phyloP scores from a whole-genome alignment of 2,329 filamentous ascomycete species.

The Neurospora sp. region DNA sequence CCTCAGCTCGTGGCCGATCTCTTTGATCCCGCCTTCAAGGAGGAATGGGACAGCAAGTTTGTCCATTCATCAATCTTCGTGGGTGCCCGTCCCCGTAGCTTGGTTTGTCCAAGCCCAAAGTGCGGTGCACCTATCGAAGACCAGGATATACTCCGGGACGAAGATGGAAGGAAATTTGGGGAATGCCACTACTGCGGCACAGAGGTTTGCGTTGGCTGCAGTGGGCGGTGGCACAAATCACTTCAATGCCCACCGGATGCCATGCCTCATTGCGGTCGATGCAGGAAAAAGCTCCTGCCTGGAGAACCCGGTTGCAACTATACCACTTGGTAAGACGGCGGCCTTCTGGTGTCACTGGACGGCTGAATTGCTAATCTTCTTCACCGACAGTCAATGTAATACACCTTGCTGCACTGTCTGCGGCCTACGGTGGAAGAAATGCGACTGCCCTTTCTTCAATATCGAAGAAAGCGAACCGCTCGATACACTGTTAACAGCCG shows the following conservation, averaged over 20 bases:
- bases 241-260: slow-evolving; percentile 61
- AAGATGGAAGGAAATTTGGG: slow-evolving; percentile 52
- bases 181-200: slow-evolving; percentile 62
- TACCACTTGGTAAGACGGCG: slow-evolving; percentile 63
- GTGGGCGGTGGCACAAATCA: slow-evolving; percentile 60
- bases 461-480: slow-evolving; percentile 46
- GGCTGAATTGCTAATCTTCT: not conserved
- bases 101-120: slow-evolving; percentile 13
- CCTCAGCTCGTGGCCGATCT: slow-evolving; percentile 66
- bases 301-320: slow-evolving; percentile 71
- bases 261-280: slow-evolving; percentile 68
- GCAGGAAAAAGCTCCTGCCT: slow-evolving; percentile 51
- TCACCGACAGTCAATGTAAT: slow-evolving; percentile 50
- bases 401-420: slow-evolving; percentile 86
- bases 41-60: slow-evolving; percentile 70
- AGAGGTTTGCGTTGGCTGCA: slow-evolving; percentile 66
- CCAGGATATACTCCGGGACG: slow-evolving; percentile 50
- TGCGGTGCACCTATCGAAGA: slow-evolving; percentile 78
- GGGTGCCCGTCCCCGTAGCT: slow-evolving; percentile 63
- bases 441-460: slow-evolving; percentile 74
- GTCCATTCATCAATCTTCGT: slow-evolving; percentile 62
- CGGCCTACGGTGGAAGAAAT: slow-evolving; percentile 71
- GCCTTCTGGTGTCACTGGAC: not conserved
- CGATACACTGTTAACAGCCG: slow-evolving; percentile 40
- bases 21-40: slow-evolving; percentile 66